Base-by-base conservation (phyloP, 1,284 basidiomycete species). In the Phylloporus sp. region DNA sequence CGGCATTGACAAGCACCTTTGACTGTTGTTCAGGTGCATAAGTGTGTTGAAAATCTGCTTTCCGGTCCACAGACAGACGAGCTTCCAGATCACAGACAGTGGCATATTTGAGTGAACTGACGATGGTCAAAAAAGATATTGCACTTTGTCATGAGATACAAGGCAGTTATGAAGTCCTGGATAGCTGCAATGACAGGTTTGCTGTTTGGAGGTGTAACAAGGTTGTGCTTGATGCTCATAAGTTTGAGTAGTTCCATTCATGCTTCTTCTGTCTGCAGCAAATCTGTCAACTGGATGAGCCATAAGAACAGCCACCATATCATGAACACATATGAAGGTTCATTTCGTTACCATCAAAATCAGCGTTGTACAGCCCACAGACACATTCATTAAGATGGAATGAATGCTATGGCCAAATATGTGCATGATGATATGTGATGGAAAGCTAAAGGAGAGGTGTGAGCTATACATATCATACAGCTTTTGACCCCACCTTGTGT, bases 281-380 rank as follows among this genome's bases (percentile, higher is more conserved):
- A 95, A 78, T 99, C 95, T 96, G 32, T 37, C 31, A 42, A 50
- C 13, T 53, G 53, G 28, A 47, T 64, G 42, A 68, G 60, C 37
- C 10, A 55, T 4, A 29, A 40, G 56, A 55, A 60, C 13, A 10
- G 31, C 2, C 13, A 42, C 18, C 11, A 13, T 47, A 24, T 10
- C 26, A 12, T 24, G 34, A 51, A 56, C 5, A 82, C 93, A 69
- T 72, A 95, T 95, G 96, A 72, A 99, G 84, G 79, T 99, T 99
- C 98, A 99, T 99, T 79, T 99, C 98, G 77, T 99, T 98, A 67
- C 98, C 98, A 76, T 99, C 98, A 73, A 99, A 99, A 81, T 99
- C 98, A 60, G 98, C 98, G 75, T 98, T 98, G 81, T 99, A 99
- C 3, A 98, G 98, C 58, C 95, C 97, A 79, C 98, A 99, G 13